Percentiles rank a stretch among this genome's conserved stretches.
phyloP scores from a whole-genome alignment of 1,139 yeast genomes.

The Pneumocystis sp. region DNA sequence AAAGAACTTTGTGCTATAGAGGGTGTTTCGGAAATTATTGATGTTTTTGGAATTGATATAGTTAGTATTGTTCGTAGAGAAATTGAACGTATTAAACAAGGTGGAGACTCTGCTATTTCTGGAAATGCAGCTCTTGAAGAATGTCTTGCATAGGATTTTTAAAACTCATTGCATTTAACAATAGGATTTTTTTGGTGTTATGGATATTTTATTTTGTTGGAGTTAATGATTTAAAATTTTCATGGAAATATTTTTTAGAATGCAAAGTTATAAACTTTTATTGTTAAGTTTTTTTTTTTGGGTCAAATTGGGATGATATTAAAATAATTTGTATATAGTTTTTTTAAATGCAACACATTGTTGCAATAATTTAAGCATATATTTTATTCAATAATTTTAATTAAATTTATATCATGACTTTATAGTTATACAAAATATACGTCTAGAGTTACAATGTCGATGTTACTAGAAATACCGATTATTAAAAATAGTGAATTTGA shows the following conservation, averaged over 20 bases:
- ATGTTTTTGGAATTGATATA: constrained; percentile 43
- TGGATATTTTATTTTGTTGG: background rate
- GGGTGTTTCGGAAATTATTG: constrained; percentile 20
- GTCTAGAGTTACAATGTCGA: background rate
- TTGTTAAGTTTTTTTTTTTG: background rate
- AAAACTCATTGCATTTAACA: background rate
- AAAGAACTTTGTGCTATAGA: constrained; percentile 10
- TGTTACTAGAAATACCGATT: background rate
- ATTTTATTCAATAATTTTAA: background rate
- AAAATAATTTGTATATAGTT: background rate
- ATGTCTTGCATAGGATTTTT: constrained; percentile 7
- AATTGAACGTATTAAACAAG: constrained; percentile 21
- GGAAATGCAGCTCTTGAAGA: background rate
- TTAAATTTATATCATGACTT: background rate
- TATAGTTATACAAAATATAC: background rate
- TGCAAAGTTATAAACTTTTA: background rate
- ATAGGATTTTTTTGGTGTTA: background rate
- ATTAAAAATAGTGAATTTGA: constrained; percentile 1
- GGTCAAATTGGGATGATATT: background rate
- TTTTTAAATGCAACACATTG: background rate
- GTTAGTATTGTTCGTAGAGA: constrained; percentile 44
- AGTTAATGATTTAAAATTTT: background rate
- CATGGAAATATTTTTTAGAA: background rate
- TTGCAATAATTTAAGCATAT: background rate
- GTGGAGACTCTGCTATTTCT: background rate